phyloP scores from a whole-genome alignment of 2,329 filamentous ascomycete species.

The Fonsecaea erecta region DNA sequence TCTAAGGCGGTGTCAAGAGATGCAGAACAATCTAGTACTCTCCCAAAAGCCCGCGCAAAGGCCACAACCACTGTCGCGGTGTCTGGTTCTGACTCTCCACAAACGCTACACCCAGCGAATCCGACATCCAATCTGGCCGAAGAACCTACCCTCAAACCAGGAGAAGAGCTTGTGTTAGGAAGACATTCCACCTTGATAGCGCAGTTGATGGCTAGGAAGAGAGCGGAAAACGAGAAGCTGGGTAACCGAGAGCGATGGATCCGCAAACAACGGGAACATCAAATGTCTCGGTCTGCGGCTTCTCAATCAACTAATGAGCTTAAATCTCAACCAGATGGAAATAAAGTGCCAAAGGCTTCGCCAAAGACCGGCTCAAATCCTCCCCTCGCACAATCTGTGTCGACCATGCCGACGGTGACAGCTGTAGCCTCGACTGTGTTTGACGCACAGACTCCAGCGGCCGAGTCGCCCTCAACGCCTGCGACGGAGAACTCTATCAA shows the following conservation, averaged over 20 bases:
- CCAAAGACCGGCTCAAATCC: constrained; percentile 19
- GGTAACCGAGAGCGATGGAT: constrained; percentile 28
- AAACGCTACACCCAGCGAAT: neutral
- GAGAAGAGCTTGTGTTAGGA: constrained; percentile 22
- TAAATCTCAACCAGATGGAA: constrained; percentile 5
- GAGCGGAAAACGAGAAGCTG: constrained; percentile 30
- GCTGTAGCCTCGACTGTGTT: neutral
- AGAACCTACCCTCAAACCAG: constrained; percentile 28
- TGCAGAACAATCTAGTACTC: neutral
- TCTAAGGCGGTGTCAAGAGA: neutral
- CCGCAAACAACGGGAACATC: constrained; percentile 28
- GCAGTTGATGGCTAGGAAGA: constrained; percentile 28
- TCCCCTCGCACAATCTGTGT: constrained; percentile 6
- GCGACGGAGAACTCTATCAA: constrained; percentile 14
- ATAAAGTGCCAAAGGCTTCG: constrained; percentile 1
- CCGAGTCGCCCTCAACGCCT: constrained; percentile 17
- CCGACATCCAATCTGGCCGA: constrained; percentile 1
- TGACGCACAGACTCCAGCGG: constrained; percentile 8
- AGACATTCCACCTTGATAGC: constrained; percentile 32
- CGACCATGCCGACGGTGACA: constrained; percentile 2
- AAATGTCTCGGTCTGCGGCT: constrained; percentile 22
- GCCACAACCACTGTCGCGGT: neutral
- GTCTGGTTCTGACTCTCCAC: neutral
- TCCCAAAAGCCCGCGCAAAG: neutral
- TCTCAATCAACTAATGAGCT: constrained; percentile 19